Conservation (phyloP, 345 rosid species). For the Sisymbrium irio region DNA sequence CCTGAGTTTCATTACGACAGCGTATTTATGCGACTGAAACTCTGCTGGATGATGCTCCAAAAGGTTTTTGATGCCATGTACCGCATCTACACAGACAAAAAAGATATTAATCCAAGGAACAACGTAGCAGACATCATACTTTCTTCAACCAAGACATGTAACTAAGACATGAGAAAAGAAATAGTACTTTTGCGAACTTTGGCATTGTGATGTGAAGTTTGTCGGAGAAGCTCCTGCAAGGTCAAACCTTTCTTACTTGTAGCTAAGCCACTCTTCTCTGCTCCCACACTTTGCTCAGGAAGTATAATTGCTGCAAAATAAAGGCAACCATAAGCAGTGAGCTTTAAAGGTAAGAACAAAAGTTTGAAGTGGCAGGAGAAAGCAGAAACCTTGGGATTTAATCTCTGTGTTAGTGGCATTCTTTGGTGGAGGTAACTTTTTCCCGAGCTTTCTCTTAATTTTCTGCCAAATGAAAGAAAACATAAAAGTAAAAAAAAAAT, state of each 20-base stretch:
- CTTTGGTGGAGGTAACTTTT: slow-evolving; percentile 84
- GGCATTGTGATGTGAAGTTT: slow-evolving; percentile 78
- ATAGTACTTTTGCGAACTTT: slow-evolving; percentile 72
- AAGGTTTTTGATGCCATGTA: slow-evolving; percentile 69
- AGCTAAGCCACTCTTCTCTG: slow-evolving; percentile 75
- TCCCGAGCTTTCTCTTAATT: slow-evolving; percentile 86
- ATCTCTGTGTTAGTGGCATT: slow-evolving; percentile 86
- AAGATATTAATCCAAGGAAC: slow-evolving; percentile 18
- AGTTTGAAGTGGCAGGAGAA: not conserved
- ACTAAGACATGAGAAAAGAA: not conserved
- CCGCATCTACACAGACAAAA: slow-evolving; percentile 54
- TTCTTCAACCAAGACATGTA: not conserved
- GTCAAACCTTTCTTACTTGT: slow-evolving; percentile 90
- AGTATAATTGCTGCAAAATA: slow-evolving; percentile 67
- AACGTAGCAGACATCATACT: not conserved
- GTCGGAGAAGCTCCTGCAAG: slow-evolving; percentile 75
- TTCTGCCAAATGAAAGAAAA: slow-evolving; percentile 69
- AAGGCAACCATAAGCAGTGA: not conserved
- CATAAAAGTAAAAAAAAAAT: not conserved
- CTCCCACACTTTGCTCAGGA: slow-evolving; percentile 87
- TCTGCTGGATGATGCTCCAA: slow-evolving; percentile 63
- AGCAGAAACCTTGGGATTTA: slow-evolving; percentile 69
- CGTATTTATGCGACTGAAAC: slow-evolving; percentile 53
- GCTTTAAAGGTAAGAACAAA: not conserved
- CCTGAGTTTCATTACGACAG: slow-evolving; percentile 62